Evolutionary conservation across 331 rosid genomes (phyloP), one percentile per base, ranked within the genome.

Genomic region (Rhamnella rubrinervis): DNA sequence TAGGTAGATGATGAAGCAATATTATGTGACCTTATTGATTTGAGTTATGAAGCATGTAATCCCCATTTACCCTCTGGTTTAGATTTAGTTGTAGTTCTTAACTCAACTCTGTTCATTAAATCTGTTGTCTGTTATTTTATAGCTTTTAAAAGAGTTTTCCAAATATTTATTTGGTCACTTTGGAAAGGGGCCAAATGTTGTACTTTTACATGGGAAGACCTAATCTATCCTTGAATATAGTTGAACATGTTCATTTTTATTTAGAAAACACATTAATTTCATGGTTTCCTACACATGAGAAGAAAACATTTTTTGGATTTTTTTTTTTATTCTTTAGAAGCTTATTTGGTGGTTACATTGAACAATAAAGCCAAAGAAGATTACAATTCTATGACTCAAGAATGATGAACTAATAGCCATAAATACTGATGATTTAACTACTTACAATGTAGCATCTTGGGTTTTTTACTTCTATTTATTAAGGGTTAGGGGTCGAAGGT

Each of bases 111-210:
- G 17, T 65, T 61, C 15, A 8, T 46, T 55, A 59, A 66, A 70
- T 44, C 19, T 16, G 11, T 46, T 68, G 38, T 79, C 46, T 40
- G 61, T 71, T 68, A 70, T 61, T 78, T 84, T 81, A 81, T 82
- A 93, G 98, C 85, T 87, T 63, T 75, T 93, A 49, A 79, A 85
- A 75, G 77, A 77, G 59, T 93, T 85, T 55, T 97, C 98, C 60
- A 91, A 79, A 81, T n/a, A n/a, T n/a, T n/a, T 97, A 93, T 83
- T 71, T 93, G 74, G 70, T 50, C 52, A 82, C 98, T 63, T 81
- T 91, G 70, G 89, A 91, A 89, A 84, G 96, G 78, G 97, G 82
- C n/a, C 97, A 93, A 84, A 23, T 81, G 64, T 31, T 91, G 52
- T 87, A 87, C 85, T 91, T 93, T 83, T 89, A 81, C 91, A 81